phyloP scores from a whole-genome alignment of 495 filamentous ascomycete species.

The Penicillium waksmanii region DNA sequence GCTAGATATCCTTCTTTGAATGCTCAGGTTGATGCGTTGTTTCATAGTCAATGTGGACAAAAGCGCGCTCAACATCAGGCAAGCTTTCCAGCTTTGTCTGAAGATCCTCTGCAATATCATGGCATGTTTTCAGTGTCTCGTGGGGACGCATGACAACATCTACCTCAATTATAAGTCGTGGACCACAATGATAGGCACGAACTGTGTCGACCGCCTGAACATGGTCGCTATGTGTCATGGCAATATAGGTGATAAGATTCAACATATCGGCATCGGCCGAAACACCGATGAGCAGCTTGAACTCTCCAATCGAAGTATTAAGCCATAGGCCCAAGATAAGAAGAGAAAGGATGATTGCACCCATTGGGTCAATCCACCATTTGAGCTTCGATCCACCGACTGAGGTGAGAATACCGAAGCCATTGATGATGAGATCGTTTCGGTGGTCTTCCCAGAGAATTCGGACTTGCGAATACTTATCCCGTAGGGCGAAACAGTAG shows the following conservation, averaged over 20 bases:
- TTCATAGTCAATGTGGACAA: conserved; percentile 13
- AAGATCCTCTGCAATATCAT: conserved; percentile 12
- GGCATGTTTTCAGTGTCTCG: conserved; percentile 1
- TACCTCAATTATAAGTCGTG: conserved; percentile 7
- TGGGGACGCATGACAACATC: conserved; percentile 9
- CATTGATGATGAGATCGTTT: conserved; percentile 9
- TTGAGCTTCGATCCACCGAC: conserved; percentile 10
- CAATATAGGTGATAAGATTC: conserved; percentile 1
- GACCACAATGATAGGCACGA: conserved; percentile 9
- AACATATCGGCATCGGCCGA: conserved; percentile 7
- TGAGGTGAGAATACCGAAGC: conserved; percentile 9
- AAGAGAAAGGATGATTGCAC: conserved; percentile 9
- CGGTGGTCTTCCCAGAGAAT: conserved; percentile 8
- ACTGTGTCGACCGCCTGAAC: conserved; percentile 1
- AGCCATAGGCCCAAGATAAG: conserved; percentile 1
- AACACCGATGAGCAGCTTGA: not conserved
- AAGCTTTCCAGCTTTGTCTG: conserved; percentile 10
- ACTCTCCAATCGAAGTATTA: not conserved
- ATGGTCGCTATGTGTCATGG: not conserved
- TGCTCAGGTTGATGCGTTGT: not conserved
- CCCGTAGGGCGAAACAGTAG: conserved; percentile 3
- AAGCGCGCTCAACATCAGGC: conserved; percentile 10
- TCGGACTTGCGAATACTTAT: conserved; percentile 8
- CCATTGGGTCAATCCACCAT: conserved; percentile 13
- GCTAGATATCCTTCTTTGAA: not conserved